phyloP scores from a whole-genome alignment of 2,329 filamentous ascomycete species.

The Chaetomium sp. region DNA sequence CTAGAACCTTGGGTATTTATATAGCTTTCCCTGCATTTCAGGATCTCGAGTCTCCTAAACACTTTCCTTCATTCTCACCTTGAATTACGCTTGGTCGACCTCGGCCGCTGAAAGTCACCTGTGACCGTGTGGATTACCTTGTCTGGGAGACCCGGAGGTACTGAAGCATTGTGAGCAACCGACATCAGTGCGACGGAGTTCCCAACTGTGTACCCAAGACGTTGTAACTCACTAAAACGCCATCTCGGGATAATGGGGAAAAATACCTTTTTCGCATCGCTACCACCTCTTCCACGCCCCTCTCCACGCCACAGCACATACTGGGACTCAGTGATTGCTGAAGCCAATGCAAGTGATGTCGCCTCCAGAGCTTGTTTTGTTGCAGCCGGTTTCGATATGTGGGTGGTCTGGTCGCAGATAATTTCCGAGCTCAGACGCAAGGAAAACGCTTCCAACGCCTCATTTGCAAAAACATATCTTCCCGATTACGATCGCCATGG shows the following conservation, averaged over 20 bases:
- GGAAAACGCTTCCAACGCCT: background rate
- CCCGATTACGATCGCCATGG: no score
- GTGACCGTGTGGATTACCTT: slow-evolving; percentile 6
- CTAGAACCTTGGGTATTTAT: no score
- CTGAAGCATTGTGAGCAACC: slow-evolving; percentile 5
- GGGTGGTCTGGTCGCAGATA: background rate
- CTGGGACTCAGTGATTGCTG: background rate
- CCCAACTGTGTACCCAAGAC: background rate
- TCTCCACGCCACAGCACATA: background rate
- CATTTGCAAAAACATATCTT: background rate
- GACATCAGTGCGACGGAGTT: background rate
- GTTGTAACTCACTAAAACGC: no score
- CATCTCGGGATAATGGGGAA: no score
- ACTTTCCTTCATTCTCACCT: background rate
- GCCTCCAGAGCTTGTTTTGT: background rate
- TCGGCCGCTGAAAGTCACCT: background rate
- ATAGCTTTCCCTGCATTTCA: background rate
- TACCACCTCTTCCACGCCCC: background rate
- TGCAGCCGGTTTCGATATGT: background rate
- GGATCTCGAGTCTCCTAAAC: background rate
- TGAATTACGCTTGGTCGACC: background rate
- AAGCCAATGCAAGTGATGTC: background rate
- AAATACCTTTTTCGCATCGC: background rate
- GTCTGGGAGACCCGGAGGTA: slow-evolving; percentile 3
- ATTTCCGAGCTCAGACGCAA: background rate